A percentile compares a stretch with the other conserved stretches of the same genome.
phyloP scores from a whole-genome alignment of 202 grass and related monocot species.

The Miscanthus sacchariflorus region DNA sequence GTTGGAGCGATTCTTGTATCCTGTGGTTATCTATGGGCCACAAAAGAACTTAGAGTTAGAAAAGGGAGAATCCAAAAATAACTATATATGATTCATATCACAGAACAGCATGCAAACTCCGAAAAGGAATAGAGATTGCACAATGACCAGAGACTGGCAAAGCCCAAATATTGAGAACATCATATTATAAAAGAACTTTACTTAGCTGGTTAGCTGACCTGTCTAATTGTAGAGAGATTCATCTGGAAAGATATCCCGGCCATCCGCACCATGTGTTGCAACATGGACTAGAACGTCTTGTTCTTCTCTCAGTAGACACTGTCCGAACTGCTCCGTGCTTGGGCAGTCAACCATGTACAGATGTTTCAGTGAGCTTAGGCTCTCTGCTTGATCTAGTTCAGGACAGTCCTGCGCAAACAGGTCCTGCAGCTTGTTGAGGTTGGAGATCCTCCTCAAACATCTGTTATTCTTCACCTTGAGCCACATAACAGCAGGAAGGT shows the following conservation, averaged over 20 bases:
- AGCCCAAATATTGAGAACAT: no score
- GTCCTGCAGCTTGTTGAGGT: conserved; percentile 29
- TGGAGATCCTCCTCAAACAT: conserved; percentile 40
- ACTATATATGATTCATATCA: no score
- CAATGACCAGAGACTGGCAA: no score
- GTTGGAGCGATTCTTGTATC: no score
- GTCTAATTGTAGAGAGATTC: conserved; percentile 24
- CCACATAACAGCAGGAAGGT: conserved; percentile 34
- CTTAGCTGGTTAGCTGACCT: background rate
- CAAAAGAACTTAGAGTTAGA: no score
- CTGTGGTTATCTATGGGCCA: no score
- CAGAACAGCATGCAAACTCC: no score
- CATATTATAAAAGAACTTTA: no score
- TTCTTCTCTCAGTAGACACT: background rate
- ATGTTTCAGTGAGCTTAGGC: background rate
- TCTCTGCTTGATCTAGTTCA: conserved; percentile 8
- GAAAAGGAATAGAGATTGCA: no score
- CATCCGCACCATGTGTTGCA: conserved; percentile 11
- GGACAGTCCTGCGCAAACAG: conserved; percentile 41
- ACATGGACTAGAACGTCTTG: no score
- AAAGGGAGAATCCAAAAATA: no score
- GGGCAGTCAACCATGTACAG: conserved; percentile 39
- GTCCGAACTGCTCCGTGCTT: background rate
- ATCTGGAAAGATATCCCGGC: conserved; percentile 30
- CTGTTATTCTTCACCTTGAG: conserved; percentile 45